Conservation (phyloP, 129 eudicot genomes). For the Flaveria trinervia region DNA sequence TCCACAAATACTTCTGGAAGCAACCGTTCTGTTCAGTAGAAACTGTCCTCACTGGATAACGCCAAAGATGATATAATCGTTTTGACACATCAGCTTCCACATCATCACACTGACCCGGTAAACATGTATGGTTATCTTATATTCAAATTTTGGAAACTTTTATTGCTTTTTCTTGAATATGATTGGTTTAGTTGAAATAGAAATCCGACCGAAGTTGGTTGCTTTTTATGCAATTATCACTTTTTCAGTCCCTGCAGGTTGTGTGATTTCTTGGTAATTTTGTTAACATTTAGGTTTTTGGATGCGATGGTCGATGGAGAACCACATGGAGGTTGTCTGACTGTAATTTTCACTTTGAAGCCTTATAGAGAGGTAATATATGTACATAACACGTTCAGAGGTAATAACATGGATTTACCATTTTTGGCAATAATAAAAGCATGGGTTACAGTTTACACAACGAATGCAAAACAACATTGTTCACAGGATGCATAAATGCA, state of each 20-base stretch:
- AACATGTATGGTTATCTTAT: not conserved
- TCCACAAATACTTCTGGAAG: constrained; percentile 28
- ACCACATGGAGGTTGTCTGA: constrained; percentile 30
- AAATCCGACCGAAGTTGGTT: not conserved
- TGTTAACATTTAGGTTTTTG: not conserved
- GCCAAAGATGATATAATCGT: constrained; percentile 20
- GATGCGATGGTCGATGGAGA: constrained; percentile 22
- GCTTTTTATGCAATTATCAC: not conserved
- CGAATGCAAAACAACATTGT: constrained; percentile 3
- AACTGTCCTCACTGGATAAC: constrained; percentile 20
- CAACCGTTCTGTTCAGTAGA: constrained; percentile 32
- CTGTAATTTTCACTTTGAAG: constrained; percentile 6
- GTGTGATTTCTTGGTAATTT: constrained; percentile 10
- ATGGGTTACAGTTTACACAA: constrained; percentile 28
- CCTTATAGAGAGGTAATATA: constrained; percentile 20
- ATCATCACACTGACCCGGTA: not conserved
- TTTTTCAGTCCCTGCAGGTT: not conserved
- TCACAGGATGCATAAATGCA: constrained; percentile 16
- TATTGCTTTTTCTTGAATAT: not conserved
- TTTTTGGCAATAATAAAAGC: constrained; percentile 35
- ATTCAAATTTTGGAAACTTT: not conserved
- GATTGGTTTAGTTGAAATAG: not conserved
- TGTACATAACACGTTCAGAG: constrained; percentile 29
- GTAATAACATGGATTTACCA: constrained; percentile 28
- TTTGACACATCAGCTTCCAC: constrained; percentile 6